phyloP scores from a whole-genome alignment of 805 yeast genomes.

The Pichia kluyveri region DNA sequence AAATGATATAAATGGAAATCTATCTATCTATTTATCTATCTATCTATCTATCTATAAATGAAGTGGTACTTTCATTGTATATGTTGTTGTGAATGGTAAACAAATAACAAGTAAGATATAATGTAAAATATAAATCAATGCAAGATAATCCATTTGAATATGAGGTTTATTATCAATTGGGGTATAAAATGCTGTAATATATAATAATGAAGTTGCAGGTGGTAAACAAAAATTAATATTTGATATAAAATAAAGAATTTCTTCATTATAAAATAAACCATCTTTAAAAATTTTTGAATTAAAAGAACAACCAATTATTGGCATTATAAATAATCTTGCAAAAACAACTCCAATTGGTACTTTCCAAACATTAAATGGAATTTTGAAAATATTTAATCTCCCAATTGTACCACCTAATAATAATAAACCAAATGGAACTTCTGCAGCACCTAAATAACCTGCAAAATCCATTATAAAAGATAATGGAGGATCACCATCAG shows the following conservation, averaged over 20 bases:
- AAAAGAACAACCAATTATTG: conserved; percentile 68
- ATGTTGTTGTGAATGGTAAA: conserved; percentile 67
- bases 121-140: conserved; percentile 64
- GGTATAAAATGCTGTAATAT: conserved; percentile 79
- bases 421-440: conserved; percentile 79
- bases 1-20: background rate
- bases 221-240: conserved; percentile 75
- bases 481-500: conserved; percentile 75
- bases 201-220: conserved; percentile 82
- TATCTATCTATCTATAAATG: conserved; percentile 20
- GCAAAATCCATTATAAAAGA: conserved; percentile 80
- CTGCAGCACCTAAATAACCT: conserved; percentile 72
- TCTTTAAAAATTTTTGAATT: conserved; percentile 47
- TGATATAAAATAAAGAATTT: conserved; percentile 63
- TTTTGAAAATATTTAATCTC: conserved; percentile 46
- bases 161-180: conserved; percentile 47
- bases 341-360: conserved; percentile 50
- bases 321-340: conserved; percentile 56
- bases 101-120: conserved; percentile 60
- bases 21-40: too few relatives aligned
- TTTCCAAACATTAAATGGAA: conserved; percentile 69
- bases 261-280: conserved; percentile 56
- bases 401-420: conserved; percentile 88
- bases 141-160: conserved; percentile 77
- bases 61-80: conserved; percentile 45